phyloP scores from a whole-genome alignment of 257 asterid species.

The Eustoma russellianum region DNA sequence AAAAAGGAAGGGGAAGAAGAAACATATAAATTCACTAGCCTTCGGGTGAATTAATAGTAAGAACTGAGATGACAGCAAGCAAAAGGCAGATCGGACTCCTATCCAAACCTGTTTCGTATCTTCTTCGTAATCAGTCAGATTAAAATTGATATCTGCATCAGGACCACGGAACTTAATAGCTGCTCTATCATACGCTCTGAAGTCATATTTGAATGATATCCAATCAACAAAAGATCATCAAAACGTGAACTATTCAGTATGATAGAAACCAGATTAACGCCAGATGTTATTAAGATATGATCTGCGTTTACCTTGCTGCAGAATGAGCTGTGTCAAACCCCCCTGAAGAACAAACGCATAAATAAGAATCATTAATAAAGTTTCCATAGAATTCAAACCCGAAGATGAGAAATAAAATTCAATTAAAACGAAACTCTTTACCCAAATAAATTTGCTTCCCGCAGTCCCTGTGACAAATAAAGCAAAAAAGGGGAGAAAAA shows the following conservation, averaged over 20 bases:
- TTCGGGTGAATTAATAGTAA: neutral
- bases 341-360: constrained; percentile 41
- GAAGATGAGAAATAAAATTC: neutral
- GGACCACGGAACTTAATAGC: constrained; percentile 42
- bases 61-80: no score
- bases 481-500: neutral
- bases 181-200: constrained; percentile 41
- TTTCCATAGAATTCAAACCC: neutral
- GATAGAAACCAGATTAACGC: no score
- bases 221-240: neutral
- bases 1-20: neutral
- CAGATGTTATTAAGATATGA: constrained; percentile 2
- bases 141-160: constrained; percentile 39
- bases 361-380: neutral
- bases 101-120: constrained; percentile 35
- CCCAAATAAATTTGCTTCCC: constrained; percentile 26
- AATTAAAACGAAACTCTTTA: neutral
- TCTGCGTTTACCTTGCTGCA: constrained; percentile 57
- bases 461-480: constrained; percentile 22
- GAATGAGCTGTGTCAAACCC: constrained; percentile 88
- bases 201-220: constrained; percentile 1
- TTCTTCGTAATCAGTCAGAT: constrained; percentile 29
- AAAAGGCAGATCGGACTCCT: neutral
- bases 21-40: neutral
- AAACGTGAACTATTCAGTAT: neutral